These are phyloP conservation scores for Clavaria fumosa DNA, from an alignment of 768 basidiomycete genomes.

Conservation along the genomic window DNA sequence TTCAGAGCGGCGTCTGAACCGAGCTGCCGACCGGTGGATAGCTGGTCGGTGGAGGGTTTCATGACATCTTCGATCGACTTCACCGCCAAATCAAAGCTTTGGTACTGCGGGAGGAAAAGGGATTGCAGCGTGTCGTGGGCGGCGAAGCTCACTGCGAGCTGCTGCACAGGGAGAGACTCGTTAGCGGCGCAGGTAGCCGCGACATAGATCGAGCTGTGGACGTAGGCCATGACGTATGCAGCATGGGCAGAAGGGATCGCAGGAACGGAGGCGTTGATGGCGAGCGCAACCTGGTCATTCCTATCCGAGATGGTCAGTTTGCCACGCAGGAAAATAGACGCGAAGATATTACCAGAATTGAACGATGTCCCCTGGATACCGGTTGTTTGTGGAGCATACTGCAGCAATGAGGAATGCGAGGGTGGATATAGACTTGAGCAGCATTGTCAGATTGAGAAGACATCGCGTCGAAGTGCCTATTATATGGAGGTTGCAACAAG, in stretches of 20 bases:
- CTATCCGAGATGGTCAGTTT: not conserved
- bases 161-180: slow-evolving; percentile 3
- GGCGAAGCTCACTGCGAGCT: slow-evolving; percentile 3
- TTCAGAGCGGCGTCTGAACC: not conserved
- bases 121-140: slow-evolving; percentile 4
- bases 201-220: slow-evolving; percentile 3
- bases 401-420: not conserved
- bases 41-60: not conserved
- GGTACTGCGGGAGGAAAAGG: slow-evolving; percentile 3
- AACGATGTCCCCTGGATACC: not conserved
- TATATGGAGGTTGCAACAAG: too few relatives aligned
- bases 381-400: not conserved
- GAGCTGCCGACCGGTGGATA: not conserved
- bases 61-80: slow-evolving; percentile 1
- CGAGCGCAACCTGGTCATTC: slow-evolving; percentile 2
- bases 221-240: slow-evolving; percentile 2
- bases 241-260: slow-evolving; percentile 2
- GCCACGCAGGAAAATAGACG: not conserved
- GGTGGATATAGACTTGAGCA: too few relatives aligned
- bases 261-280: slow-evolving; percentile 3
- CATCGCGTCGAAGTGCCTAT: too few relatives aligned
- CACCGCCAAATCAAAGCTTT: slow-evolving; percentile 1
- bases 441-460: too few relatives aligned
- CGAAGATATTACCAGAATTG: not conserved
- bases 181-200: not conserved